A percentile compares a stretch with the other conserved stretches of the same genome.
These are phyloP conservation scores for Aphanomyces stellatus DNA, from an alignment of 352 stramenopile genomes.

Conservation along the genomic window DNA sequence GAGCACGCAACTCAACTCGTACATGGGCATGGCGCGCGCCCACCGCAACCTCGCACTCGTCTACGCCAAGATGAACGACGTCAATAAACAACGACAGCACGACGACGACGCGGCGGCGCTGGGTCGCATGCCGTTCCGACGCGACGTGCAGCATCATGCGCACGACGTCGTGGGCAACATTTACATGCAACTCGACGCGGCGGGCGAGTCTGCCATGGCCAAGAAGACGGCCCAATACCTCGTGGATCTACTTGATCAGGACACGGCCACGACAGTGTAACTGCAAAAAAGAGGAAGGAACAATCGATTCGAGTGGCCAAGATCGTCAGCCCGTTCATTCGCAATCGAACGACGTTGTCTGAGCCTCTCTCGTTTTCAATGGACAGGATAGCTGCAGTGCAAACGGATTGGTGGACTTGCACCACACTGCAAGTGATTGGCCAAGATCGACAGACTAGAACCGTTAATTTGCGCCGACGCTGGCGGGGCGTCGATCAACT, in stretches of 20 bases:
- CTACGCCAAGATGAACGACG: slow-evolving; percentile 36
- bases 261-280: too few species aligned
- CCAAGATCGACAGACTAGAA: too few species aligned
- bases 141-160: slow-evolving; percentile 40
- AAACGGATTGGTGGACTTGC: too few species aligned
- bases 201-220: not conserved
- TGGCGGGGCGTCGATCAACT: not conserved
- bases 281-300: too few species aligned
- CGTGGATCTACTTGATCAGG: not conserved
- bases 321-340: too few species aligned
- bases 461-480: too few species aligned
- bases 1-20: slow-evolving; percentile 33
- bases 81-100: slow-evolving; percentile 26
- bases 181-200: slow-evolving; percentile 39
- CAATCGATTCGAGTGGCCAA: too few species aligned
- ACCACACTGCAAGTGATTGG: too few species aligned
- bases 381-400: too few species aligned
- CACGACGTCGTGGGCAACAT: slow-evolving; percentile 48
- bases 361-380: too few species aligned
- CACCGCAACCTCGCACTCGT: slow-evolving; percentile 64
- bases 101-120: slow-evolving; percentile 28
- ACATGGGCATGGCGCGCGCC: slow-evolving; percentile 42
- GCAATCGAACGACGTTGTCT: too few species aligned
- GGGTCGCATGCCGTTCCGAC: slow-evolving; percentile 32
- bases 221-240: not conserved